Conservation (phyloP, 2,329 filamentous ascomycete species). For the Botrytis deweyae region DNA sequence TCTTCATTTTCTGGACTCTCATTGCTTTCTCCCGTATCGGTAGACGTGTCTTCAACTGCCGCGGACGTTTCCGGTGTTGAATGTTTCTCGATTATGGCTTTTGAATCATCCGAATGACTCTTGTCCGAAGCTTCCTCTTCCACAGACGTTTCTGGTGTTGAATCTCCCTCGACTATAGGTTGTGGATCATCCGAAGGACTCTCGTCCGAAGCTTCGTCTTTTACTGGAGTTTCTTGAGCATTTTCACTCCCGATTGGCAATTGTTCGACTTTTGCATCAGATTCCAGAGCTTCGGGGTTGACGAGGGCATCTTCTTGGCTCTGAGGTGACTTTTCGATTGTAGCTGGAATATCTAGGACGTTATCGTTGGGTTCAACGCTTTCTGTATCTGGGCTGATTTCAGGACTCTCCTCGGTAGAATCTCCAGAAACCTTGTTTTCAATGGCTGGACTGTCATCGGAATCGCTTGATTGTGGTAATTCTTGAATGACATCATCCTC, state of each 20-base stretch:
- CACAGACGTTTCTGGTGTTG: background rate
- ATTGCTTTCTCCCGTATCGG: background rate
- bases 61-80: background rate
- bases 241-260: background rate
- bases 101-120: background rate
- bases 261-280: background rate
- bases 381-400: background rate
- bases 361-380: background rate
- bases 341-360: background rate
- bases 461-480: background rate
- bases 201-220: background rate
- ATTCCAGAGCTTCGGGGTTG: background rate
- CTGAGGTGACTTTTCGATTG: background rate
- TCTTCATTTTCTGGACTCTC: background rate
- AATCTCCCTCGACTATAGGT: background rate
- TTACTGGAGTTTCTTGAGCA: background rate
- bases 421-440: background rate
- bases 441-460: background rate
- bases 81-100: background rate
- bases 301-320: background rate
- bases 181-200: background rate
- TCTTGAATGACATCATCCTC: background rate
- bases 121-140: background rate
- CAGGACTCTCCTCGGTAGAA: background rate
- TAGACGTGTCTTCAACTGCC: background rate